Conservation (phyloP, 2,329 filamentous ascomycete genomes). For the Penicillium sp. region DNA sequence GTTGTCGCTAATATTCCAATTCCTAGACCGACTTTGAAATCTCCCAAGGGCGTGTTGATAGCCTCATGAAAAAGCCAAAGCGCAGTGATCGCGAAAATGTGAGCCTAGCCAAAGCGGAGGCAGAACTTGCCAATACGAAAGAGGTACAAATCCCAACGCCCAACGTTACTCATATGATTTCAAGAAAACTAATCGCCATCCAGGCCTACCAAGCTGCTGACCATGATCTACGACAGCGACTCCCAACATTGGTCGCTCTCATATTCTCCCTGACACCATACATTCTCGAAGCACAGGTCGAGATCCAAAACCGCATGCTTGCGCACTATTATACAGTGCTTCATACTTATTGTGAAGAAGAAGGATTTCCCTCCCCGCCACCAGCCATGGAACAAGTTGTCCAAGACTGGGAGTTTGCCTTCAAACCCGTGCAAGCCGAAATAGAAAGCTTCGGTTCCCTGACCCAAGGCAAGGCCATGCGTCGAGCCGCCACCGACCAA, state of each 20-base stretch:
- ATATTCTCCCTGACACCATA: constrained; percentile 72
- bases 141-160: constrained; percentile 48
- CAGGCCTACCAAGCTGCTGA: constrained; percentile 74
- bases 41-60: constrained; percentile 66
- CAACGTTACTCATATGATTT: background rate
- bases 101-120: constrained; percentile 67
- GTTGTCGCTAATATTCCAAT: background rate
- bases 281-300: constrained; percentile 66
- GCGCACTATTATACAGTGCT: constrained; percentile 75
- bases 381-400: constrained; percentile 71
- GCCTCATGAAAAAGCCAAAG: constrained; percentile 66
- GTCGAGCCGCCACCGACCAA: constrained; percentile 49
- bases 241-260: constrained; percentile 69
- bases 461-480: constrained; percentile 63
- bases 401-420: constrained; percentile 61
- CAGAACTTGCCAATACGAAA: constrained; percentile 62
- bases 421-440: constrained; percentile 62
- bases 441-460: constrained; percentile 65
- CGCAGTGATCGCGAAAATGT: constrained; percentile 71
- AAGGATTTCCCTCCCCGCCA: constrained; percentile 67
- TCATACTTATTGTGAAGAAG: constrained; percentile 68
- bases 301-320: constrained; percentile 74
- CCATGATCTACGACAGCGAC: constrained; percentile 65
- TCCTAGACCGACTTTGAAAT: constrained; percentile 72
- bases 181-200: background rate